Conservation (phyloP, 495 filamentous ascomycete genomes). For the Parathielavia hyrcaniae region DNA sequence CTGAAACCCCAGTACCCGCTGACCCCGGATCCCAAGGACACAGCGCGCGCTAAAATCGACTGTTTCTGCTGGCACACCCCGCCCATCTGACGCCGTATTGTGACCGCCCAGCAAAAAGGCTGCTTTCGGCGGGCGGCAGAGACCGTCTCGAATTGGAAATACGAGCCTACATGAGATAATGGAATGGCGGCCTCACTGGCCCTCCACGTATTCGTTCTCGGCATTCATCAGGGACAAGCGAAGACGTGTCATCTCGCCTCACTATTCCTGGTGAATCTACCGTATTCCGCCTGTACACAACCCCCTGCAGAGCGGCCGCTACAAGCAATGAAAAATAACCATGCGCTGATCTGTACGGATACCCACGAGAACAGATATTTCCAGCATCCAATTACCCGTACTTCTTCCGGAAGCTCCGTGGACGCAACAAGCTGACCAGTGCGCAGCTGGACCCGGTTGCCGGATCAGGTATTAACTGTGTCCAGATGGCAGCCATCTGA, state of each 20-base stretch:
- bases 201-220: conserved; percentile 3
- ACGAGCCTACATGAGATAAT: conserved; percentile 5
- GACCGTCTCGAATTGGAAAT: background rate
- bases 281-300: background rate
- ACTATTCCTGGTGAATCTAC: too few relatives aligned
- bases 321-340: too few relatives aligned
- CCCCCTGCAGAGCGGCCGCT: too few relatives aligned
- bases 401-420: too few relatives aligned
- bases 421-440: too few relatives aligned
- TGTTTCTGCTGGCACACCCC: background rate
- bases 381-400: too few relatives aligned
- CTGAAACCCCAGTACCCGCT: conserved; percentile 5
- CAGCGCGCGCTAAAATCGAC: background rate
- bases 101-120: background rate
- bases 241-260: background rate
- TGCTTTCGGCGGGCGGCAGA: background rate
- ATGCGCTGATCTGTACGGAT: too few relatives aligned
- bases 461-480: too few relatives aligned
- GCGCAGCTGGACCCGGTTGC: too few relatives aligned
- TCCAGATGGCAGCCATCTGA: too few relatives aligned
- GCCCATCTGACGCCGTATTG: background rate
- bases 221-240: background rate
- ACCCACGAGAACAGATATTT: too few relatives aligned
- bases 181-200: background rate
- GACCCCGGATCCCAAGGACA: background rate